A percentile compares a stretch with the other conserved stretches of the same genome.
Evolutionary conservation across 2,329 filamentous ascomycete species (phyloP).

Genomic region (Fusarium compactum): DNA sequence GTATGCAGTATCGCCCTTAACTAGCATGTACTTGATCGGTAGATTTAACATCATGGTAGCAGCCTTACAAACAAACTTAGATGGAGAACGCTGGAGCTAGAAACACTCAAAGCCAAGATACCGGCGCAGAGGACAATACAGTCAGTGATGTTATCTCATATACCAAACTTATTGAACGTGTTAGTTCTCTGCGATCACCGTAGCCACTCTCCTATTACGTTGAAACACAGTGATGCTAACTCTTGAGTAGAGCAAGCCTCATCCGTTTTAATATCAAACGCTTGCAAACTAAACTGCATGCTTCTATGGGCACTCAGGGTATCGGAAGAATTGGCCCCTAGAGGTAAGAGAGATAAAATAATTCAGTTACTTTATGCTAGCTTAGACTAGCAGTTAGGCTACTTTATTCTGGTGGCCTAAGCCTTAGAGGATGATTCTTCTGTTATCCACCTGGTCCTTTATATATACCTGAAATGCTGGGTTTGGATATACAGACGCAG

Average conservation of each 20-base stretch:
- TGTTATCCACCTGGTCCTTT: too few relatives aligned
- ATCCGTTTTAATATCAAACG: neutral
- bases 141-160: neutral
- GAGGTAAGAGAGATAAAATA: too few relatives aligned
- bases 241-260: neutral
- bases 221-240: neutral
- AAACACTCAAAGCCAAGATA: neutral
- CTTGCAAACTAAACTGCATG: neutral
- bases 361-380: too few relatives aligned
- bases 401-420: too few relatives aligned
- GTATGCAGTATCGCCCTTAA: neutral
- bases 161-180: fast-evolving
- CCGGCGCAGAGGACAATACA: neutral
- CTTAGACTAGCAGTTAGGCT: too few relatives aligned
- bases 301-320: neutral
- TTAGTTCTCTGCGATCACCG: fast-evolving
- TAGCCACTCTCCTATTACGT: neutral
- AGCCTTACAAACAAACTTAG: neutral
- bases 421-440: too few relatives aligned
- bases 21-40: too few relatives aligned
- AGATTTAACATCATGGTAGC: too few relatives aligned
- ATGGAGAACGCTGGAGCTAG: neutral
- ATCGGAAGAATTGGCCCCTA: too few relatives aligned
- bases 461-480: too few relatives aligned
- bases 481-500: too few relatives aligned